Conservation (phyloP, 2,329 filamentous ascomycete species). For the Pestalotiopsis sp. region DNA sequence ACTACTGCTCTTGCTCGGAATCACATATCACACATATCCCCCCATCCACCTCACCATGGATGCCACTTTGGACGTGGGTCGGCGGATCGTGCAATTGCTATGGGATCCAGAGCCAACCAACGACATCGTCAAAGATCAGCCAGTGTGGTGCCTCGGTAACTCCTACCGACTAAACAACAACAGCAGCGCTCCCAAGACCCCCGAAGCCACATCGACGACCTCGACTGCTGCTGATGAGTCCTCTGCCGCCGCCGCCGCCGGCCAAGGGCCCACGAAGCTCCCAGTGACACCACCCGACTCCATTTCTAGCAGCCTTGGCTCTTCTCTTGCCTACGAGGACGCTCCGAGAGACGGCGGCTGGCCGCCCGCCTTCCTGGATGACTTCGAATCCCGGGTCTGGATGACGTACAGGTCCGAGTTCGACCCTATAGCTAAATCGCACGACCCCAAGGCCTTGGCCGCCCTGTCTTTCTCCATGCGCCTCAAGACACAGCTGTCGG, state of each 20-base stretch:
- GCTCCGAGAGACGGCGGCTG: slow-evolving; percentile 62
- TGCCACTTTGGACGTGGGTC: slow-evolving; percentile 70
- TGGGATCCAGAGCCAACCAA: slow-evolving; percentile 91
- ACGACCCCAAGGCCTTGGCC: slow-evolving; percentile 70
- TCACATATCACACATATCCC: neutral
- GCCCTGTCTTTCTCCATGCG: slow-evolving; percentile 83
- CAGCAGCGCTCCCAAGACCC: slow-evolving; percentile 15
- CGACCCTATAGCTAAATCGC: slow-evolving; percentile 76
- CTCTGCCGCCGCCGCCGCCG: neutral
- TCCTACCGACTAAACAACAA: slow-evolving; percentile 49
- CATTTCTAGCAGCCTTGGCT: slow-evolving; percentile 53
- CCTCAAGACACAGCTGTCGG: slow-evolving; percentile 77
- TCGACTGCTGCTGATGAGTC: neutral
- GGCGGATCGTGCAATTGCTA: slow-evolving; percentile 85
- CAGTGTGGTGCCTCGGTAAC: slow-evolving; percentile 81
- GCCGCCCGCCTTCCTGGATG: slow-evolving; percentile 84
- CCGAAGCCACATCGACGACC: slow-evolving; percentile 4
- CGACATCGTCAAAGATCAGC: slow-evolving; percentile 65
- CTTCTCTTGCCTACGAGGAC: slow-evolving; percentile 53
- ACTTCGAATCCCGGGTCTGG: slow-evolving; percentile 93
- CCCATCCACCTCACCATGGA: slow-evolving; percentile 26
- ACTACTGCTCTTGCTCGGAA: neutral
- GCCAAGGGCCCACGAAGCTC: slow-evolving; percentile 28
- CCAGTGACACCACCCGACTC: slow-evolving; percentile 53
- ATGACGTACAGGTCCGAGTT: slow-evolving; percentile 95